Conservation (phyloP, 2,329 filamentous ascomycete species). For the Venturia carpophila region DNA sequence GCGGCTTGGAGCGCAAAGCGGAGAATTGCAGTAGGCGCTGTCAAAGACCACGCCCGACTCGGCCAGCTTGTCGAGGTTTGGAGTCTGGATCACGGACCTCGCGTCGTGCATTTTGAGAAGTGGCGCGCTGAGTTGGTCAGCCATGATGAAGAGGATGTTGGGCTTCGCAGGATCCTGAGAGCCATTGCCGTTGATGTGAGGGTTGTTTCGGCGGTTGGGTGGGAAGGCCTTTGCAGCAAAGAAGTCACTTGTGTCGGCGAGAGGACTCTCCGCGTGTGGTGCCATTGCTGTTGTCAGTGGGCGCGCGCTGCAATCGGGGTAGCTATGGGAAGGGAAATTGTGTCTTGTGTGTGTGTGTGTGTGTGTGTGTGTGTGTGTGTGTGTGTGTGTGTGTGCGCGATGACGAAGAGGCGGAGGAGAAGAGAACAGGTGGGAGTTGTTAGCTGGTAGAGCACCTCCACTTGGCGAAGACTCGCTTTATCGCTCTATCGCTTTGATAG, state of each 20-base stretch:
- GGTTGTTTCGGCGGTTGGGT: not conserved
- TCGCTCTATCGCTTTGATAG: too few relatives aligned
- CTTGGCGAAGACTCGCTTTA: not conserved
- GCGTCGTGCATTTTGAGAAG: conserved; percentile 88
- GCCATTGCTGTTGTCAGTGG: conserved; percentile 14
- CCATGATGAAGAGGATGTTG: conserved; percentile 92
- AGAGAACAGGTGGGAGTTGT: not conserved
- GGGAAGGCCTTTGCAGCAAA: not conserved
- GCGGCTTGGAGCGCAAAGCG: conserved; percentile 82
- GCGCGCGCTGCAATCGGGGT: not conserved
- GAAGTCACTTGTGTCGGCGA: not conserved
- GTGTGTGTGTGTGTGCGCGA: not conserved
- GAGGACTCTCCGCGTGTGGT: conserved; percentile 17
- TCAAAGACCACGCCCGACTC: conserved; percentile 81
- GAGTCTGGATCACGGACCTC: conserved; percentile 82
- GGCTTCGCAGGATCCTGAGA: conserved; percentile 41
- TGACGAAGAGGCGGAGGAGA: not conserved
- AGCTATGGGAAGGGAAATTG: not conserved
- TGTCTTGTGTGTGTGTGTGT: too few relatives aligned
- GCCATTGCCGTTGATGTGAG: conserved; percentile 13
- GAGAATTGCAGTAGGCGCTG: conserved; percentile 89
- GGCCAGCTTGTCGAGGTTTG: conserved; percentile 77
- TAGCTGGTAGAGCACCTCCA: not conserved
- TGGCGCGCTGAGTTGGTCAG: conserved; percentile 86
- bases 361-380: too few relatives aligned